phyloP scores from a whole-genome alignment of 441 rosid genomes.

The Hura crepitans region DNA sequence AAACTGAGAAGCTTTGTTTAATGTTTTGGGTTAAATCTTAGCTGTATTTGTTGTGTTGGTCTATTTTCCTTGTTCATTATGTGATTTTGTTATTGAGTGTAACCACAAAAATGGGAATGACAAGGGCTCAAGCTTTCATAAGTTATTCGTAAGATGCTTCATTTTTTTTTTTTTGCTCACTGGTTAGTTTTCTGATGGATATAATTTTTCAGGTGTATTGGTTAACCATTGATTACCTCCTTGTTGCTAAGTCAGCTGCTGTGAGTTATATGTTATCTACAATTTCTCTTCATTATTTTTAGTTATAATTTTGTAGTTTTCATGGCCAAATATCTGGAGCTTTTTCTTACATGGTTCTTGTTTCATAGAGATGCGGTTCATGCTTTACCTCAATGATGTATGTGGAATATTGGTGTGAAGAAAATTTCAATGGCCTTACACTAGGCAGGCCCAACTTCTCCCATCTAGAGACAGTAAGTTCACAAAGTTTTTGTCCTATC shows the following conservation, averaged over 20 bases:
- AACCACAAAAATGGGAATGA: not conserved
- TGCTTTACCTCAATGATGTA: slow-evolving; percentile 85
- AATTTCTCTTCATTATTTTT: slow-evolving; percentile 2
- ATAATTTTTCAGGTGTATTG: slow-evolving; percentile 72
- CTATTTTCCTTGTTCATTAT: too few relatives aligned
- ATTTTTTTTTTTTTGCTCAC: slow-evolving; percentile 13
- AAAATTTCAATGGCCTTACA: slow-evolving; percentile 63
- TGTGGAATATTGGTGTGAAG: slow-evolving; percentile 98
- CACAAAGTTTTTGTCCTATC: slow-evolving; percentile 8
- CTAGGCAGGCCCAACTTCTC: slow-evolving; percentile 92
- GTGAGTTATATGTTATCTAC: slow-evolving; percentile 44
- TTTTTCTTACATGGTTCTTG: slow-evolving; percentile 20
- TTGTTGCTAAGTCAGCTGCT: slow-evolving; percentile 78
- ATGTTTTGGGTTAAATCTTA: not conserved
- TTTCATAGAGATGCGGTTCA: slow-evolving; percentile 70
- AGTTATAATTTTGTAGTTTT: slow-evolving; percentile 3
- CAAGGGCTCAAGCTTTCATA: not conserved
- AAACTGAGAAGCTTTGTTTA: not conserved
- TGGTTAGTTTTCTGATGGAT: slow-evolving; percentile 13
- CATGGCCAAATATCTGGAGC: not conserved
- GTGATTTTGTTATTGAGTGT: too few relatives aligned
- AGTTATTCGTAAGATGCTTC: not conserved
- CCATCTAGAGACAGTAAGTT: slow-evolving; percentile 71
- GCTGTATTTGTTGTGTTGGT: not conserved
- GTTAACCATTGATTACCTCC: slow-evolving; percentile 82